Conservation (phyloP, 148 eudicot species). For the Diospyros lotus region DNA sequence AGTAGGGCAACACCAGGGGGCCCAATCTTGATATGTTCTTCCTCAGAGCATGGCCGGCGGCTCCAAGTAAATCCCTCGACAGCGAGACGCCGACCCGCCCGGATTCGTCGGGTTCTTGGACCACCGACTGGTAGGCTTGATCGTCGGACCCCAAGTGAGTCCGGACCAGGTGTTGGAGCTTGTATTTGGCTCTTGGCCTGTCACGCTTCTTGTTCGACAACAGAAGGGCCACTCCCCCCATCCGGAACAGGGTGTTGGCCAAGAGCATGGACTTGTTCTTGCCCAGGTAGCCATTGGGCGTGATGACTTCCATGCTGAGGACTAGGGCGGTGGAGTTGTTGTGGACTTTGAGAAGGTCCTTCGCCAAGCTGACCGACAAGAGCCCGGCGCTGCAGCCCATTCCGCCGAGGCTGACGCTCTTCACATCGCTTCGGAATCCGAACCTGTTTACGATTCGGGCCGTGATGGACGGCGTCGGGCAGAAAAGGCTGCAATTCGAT, state of each 20-base stretch:
- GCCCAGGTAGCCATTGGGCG: slow-evolving; percentile 29
- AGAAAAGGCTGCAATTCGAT: slow-evolving; percentile 42
- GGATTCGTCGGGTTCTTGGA: slow-evolving; percentile 24
- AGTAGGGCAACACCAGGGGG: slow-evolving; percentile 27
- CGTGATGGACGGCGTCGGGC: slow-evolving; percentile 40
- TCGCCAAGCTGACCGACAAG: slow-evolving; percentile 33
- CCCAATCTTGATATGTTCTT: slow-evolving; percentile 30
- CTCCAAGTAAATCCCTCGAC: slow-evolving; percentile 24
- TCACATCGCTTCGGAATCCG: slow-evolving; percentile 28
- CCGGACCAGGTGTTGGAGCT: slow-evolving; percentile 28
- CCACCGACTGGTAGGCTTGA: slow-evolving; percentile 34
- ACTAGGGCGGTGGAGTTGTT: slow-evolving; percentile 34
- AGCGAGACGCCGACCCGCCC: slow-evolving; percentile 33
- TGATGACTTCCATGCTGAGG: slow-evolving; percentile 38
- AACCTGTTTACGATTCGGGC: slow-evolving; percentile 34
- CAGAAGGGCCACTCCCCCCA: slow-evolving; percentile 39
- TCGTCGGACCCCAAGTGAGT: slow-evolving; percentile 35
- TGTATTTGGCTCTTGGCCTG: slow-evolving; percentile 28
- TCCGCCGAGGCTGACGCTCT: slow-evolving; percentile 30
- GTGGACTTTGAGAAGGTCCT: slow-evolving; percentile 36
- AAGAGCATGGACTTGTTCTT: slow-evolving; percentile 32
- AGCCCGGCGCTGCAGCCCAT: slow-evolving; percentile 52
- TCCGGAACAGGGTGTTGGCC: slow-evolving; percentile 37
- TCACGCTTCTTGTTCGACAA: slow-evolving; percentile 29
- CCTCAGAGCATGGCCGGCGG: slow-evolving; percentile 24